Conservation (phyloP, 2,329 filamentous ascomycete species). For the Fusarium lyarnte region DNA sequence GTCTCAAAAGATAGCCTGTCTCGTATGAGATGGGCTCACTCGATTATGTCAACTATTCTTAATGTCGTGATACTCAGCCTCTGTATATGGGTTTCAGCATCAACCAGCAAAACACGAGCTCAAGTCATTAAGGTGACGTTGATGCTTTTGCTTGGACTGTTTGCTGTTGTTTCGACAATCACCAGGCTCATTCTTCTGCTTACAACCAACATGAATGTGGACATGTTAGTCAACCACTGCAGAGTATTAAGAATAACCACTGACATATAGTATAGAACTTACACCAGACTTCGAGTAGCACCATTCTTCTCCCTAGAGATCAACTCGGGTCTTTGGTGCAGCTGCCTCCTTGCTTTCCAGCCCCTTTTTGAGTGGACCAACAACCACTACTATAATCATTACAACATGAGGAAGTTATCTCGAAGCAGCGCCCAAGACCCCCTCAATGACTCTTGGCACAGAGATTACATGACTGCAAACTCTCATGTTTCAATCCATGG, state of each 20-base stretch:
- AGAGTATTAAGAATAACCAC: neutral
- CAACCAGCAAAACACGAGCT: slow-evolving; percentile 48
- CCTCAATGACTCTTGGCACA: slow-evolving; percentile 20
- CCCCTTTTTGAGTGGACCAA: slow-evolving; percentile 46
- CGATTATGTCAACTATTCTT: slow-evolving; percentile 46
- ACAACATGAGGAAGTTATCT: slow-evolving; percentile 35
- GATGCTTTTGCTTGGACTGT: slow-evolving; percentile 51
- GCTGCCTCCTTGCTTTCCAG: slow-evolving; percentile 53
- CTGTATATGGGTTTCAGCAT: slow-evolving; percentile 50
- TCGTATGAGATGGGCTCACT: slow-evolving; percentile 49
- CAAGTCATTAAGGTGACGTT: slow-evolving; percentile 49
- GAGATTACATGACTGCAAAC: slow-evolving; percentile 19
- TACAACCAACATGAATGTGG: slow-evolving; percentile 42
- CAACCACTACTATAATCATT: slow-evolving; percentile 13
- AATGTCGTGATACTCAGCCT: slow-evolving; percentile 49
- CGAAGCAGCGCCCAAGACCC: slow-evolving; percentile 22
- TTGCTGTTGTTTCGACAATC: slow-evolving; percentile 51
- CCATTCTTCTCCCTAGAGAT: slow-evolving; percentile 54
- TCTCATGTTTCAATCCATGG: slow-evolving; percentile 14
- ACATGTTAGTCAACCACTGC: slow-evolving; percentile 45
- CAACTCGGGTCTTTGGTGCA: slow-evolving; percentile 55
- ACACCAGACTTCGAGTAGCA: slow-evolving; percentile 48
- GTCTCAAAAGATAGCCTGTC: slow-evolving; percentile 25
- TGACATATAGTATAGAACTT: slow-evolving; percentile 44
- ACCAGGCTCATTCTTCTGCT: slow-evolving; percentile 51